Conservation (phyloP, 139 green algal genomes). For the Auxenochlorella protothecoides region DNA sequence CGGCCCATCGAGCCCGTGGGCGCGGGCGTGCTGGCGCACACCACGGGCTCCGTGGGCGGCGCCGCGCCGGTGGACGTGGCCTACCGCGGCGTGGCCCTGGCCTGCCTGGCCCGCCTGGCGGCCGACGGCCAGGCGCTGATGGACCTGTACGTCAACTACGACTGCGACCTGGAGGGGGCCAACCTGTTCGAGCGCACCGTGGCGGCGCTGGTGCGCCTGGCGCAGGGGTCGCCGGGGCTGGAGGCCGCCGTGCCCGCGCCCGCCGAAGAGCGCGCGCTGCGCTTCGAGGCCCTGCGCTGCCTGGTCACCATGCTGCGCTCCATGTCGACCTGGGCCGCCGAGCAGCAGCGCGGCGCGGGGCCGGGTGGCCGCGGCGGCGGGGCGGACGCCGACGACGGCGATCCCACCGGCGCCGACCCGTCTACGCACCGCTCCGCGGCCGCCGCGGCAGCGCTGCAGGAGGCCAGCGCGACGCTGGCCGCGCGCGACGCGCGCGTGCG, state of each 20-base stretch:
- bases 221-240: constrained; percentile 25
- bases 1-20: constrained; percentile 61
- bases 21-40: constrained; percentile 1
- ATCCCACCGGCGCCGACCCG: neutral
- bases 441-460: constrained; percentile 6
- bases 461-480: neutral
- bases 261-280: constrained; percentile 34
- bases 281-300: constrained; percentile 59
- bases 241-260: constrained; percentile 1
- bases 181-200: constrained; percentile 83
- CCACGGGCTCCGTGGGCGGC: neutral
- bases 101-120: constrained; percentile 59
- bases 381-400: neutral
- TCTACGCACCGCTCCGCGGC: neutral
- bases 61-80: constrained; percentile 22
- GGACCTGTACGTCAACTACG: constrained; percentile 91
- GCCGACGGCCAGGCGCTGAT: constrained; percentile 64
- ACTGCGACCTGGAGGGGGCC: constrained; percentile 73
- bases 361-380: neutral
- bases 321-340: constrained; percentile 63
- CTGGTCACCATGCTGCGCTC: constrained; percentile 55
- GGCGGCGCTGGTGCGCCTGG: constrained; percentile 67
- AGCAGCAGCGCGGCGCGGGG: neutral
- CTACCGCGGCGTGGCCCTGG: constrained; percentile 46
- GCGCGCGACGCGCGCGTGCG: neutral